These are phyloP conservation scores for Lactarius quietus DNA, from an alignment of 768 basidiomycete genomes.

Conservation along the genomic window DNA sequence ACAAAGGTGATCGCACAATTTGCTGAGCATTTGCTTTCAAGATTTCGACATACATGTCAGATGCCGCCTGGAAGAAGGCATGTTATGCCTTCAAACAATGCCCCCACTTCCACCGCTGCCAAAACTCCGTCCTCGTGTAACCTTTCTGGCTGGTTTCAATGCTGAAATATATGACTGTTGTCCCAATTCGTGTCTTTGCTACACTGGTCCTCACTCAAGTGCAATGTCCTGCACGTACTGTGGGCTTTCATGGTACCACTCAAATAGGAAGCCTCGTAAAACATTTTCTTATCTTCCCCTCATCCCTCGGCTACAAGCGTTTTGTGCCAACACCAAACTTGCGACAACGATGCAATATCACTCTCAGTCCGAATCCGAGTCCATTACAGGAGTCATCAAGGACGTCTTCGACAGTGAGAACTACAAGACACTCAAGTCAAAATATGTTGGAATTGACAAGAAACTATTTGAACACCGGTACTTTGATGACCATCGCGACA, in stretches of 20 bases:
- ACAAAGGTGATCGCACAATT: not conserved
- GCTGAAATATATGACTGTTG: not conserved
- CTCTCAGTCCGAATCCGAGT: not conserved
- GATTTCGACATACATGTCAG: not conserved
- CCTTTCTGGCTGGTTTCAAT: not conserved
- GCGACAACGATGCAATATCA: not conserved
- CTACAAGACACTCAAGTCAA: not conserved
- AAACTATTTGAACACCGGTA: conserved; percentile 25
- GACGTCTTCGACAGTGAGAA: not conserved
- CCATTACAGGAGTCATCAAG: not conserved
- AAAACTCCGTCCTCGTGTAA: not conserved
- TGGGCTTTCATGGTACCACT: not conserved
- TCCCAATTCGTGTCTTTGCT: not conserved
- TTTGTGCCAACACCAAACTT: not conserved
- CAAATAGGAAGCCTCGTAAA: not conserved
- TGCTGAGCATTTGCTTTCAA: not conserved
- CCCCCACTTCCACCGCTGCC: not conserved
- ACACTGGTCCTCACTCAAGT: not conserved
- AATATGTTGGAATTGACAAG: not conserved
- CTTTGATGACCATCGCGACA: conserved; percentile 39
- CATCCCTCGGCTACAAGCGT: not conserved
- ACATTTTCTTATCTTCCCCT: not conserved
- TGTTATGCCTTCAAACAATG: not conserved
- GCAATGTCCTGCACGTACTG: not conserved
- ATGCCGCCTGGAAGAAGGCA: not conserved